Evolutionary conservation across 139 green algal genomes (phyloP).

Genomic region (Mesotaenium endlicherianum): DNA sequence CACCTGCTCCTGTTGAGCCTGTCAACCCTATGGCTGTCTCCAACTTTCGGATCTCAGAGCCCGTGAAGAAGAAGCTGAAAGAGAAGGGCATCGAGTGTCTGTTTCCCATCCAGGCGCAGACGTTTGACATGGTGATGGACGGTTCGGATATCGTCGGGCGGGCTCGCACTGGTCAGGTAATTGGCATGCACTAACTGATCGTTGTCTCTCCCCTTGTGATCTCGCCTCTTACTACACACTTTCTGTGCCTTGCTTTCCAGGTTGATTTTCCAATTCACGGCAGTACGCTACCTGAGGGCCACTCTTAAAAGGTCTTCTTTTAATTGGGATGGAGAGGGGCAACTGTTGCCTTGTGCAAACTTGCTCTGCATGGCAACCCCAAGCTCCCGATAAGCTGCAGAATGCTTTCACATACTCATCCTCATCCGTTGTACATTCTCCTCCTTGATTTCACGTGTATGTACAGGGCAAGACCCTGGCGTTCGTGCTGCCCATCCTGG

Average conservation of each 20-base stretch:
- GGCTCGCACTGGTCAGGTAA: constrained; percentile 87
- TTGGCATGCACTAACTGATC: not conserved
- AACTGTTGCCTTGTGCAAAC: no score
- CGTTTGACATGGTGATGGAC: constrained; percentile 68
- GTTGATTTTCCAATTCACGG: not conserved
- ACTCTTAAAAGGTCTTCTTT: no score
- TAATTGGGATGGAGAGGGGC: no score
- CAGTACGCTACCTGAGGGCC: not conserved
- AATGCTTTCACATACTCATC: no score
- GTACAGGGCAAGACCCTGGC: constrained; percentile 93
- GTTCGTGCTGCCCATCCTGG: constrained; percentile 95
- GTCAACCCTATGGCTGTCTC: constrained; percentile 25
- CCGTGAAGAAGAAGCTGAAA: constrained; percentile 72
- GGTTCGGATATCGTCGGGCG: constrained; percentile 89
- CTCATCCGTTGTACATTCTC: no score
- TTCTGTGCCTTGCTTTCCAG: not conserved
- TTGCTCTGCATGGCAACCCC: no score
- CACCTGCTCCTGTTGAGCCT: no score
- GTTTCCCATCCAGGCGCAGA: constrained; percentile 92
- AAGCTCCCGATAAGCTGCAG: no score
- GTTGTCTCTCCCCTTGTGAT: not conserved
- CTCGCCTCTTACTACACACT: not conserved
- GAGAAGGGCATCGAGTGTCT: constrained; percentile 82
- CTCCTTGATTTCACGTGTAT: not conserved
- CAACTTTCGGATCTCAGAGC: constrained; percentile 44